Evolutionary conservation across 1,284 basidiomycete species (phyloP), one percentile per base, ranked within the genome.

Genomic region (Cryptococcus amylolentus): DNA sequence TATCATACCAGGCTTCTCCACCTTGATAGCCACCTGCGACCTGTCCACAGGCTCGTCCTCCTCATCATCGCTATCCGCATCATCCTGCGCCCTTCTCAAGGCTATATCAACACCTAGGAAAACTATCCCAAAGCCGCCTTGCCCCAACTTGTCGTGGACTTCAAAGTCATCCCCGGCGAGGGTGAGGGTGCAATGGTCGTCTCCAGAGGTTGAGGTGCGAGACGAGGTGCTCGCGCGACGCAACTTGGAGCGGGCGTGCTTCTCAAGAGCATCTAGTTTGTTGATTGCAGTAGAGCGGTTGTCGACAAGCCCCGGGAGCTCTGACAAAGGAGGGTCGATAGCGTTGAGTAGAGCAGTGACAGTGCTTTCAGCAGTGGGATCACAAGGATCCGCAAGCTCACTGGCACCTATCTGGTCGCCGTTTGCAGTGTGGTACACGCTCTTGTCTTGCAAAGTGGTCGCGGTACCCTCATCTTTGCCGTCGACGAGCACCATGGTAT

Each of bases 121-220:
- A 10, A 98, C 96, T 3, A 88, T 85, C 0, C 95, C 96, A 67
- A 93, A 99, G 0, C 93, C 93, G 6, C 96, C 96, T 79, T 99
- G 95, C 5, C 96, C 96, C 23, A 99, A 82, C 77, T 98, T 98
- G 61, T 88, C 87, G 5, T 81, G 79, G 9, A 98, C 84, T 51
- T 82, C 82, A 68, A 88, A 91, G 46, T 78, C 79, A 58, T 82
- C 83, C 4, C 82, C 84, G 35, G 80, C 81, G 8, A 97, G 78
- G 2, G 66, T 56, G 31, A 79, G 61, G 7, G 52, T 46, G 49
- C 64, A 68, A 2, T 56, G 42, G 27, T 71, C 72, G 2, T 72
- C 71, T 9, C 59, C 57, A 4, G 65, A 57, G 5, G 59, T 54
- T 7, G 71, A 75, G 14, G 62, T 51, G n/a, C 69, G 64, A 5